These are phyloP conservation scores for Planoprotostelium fungivorum DNA, from an alignment of 78 protist species.

Conservation along the genomic window DNA sequence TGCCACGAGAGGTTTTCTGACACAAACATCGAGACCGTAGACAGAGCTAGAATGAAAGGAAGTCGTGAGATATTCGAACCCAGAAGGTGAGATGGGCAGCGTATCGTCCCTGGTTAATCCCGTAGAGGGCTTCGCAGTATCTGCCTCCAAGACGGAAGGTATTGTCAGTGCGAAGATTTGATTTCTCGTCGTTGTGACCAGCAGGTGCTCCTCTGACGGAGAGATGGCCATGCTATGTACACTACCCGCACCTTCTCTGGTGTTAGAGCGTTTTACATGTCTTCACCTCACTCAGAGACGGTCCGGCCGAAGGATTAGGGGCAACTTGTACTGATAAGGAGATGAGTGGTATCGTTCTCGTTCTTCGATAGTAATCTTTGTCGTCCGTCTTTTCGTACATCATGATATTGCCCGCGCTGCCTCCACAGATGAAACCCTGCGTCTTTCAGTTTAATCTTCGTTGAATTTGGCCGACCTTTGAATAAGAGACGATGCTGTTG, in stretches of 20 bases:
- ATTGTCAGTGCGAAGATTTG: constrained; percentile 37
- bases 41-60: constrained; percentile 11
- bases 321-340: not conserved
- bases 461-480: no score
- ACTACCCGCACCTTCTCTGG: not conserved
- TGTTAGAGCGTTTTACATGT: not conserved
- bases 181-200: constrained; percentile 9
- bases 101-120: not conserved
- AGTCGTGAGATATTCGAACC: constrained; percentile 4
- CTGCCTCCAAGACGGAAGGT: not conserved
- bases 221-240: constrained; percentile 2
- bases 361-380: not conserved
- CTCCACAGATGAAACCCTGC: constrained; percentile 60
- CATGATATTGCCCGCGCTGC: constrained; percentile 16
- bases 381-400: constrained; percentile 37
- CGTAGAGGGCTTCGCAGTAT: not conserved
- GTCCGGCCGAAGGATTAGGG: not conserved
- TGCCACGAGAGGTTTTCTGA: constrained; percentile 67
- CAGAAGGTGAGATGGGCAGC: not conserved
- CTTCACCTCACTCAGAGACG: not conserved
- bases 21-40: constrained; percentile 51
- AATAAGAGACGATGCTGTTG: not conserved
- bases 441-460: no score
- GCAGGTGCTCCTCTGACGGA: constrained; percentile 52
- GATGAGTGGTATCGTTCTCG: not conserved